phyloP scores from a whole-genome alignment of 768 basidiomycete genomes.

The Boletus barrowsii region DNA sequence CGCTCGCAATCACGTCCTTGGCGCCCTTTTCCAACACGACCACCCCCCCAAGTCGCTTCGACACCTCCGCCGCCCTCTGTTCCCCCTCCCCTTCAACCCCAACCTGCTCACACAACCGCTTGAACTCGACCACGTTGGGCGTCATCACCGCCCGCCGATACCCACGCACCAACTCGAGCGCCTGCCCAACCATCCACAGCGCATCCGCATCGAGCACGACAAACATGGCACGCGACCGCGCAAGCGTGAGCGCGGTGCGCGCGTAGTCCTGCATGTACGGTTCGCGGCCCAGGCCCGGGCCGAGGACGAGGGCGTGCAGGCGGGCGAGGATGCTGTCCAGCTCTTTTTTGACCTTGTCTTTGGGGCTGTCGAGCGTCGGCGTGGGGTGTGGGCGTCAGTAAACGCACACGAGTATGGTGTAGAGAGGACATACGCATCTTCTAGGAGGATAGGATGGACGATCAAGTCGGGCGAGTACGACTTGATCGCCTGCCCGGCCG shows the following conservation, averaged over 20 bases:
- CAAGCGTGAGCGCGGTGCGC: slow-evolving; percentile 68
- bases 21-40: slow-evolving; percentile 89
- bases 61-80: slow-evolving; percentile 67
- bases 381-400: neutral
- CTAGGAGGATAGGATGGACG: slow-evolving; percentile 87
- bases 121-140: slow-evolving; percentile 93
- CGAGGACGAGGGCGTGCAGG: slow-evolving; percentile 89
- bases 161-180: slow-evolving; percentile 71
- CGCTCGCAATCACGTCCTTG: slow-evolving; percentile 76
- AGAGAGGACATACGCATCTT: slow-evolving; percentile 52
- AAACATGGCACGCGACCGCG: slow-evolving; percentile 73
- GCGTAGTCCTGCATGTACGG: slow-evolving; percentile 87
- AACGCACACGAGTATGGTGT: neutral
- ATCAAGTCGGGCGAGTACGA: slow-evolving; percentile 96
- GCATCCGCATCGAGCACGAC: slow-evolving; percentile 95
- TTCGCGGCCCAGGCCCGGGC: slow-evolving; percentile 92
- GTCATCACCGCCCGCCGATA: slow-evolving; percentile 88
- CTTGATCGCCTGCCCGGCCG: slow-evolving; percentile 91
- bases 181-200: slow-evolving; percentile 76
- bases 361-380: slow-evolving; percentile 35
- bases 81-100: slow-evolving; percentile 51
- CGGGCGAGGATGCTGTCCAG: slow-evolving; percentile 73
- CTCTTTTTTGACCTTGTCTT: slow-evolving; percentile 45
- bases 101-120: slow-evolving; percentile 71
- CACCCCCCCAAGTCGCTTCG: slow-evolving; percentile 76